Evolutionary conservation across 805 yeast genomes (phyloP).

Genomic region (Kodamaea lidongshanica): DNA sequence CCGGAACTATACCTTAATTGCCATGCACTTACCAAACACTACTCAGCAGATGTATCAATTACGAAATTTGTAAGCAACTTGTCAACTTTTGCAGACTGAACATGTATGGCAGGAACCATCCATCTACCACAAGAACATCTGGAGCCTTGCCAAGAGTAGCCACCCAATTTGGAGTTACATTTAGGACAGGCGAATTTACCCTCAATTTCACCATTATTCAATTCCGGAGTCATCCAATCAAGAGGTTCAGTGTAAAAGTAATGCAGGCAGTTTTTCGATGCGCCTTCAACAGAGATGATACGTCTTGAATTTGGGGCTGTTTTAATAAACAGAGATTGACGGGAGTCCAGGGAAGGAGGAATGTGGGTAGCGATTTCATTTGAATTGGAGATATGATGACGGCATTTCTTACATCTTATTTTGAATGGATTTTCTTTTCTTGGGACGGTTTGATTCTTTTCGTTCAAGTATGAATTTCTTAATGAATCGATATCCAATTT

Average conservation of each 20-base stretch:
- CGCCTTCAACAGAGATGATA: slow-evolving; percentile 52
- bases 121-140: slow-evolving; percentile 93
- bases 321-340: slow-evolving; percentile 60
- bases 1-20: too few relatives aligned
- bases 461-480: slow-evolving; percentile 14
- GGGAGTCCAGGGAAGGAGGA: slow-evolving; percentile 59
- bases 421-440: slow-evolving; percentile 15
- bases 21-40: too few relatives aligned
- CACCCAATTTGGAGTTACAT: slow-evolving; percentile 82
- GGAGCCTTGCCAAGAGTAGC: slow-evolving; percentile 90
- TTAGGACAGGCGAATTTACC: slow-evolving; percentile 84
- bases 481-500: slow-evolving; percentile 34
- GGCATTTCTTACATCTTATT: slow-evolving; percentile 77
- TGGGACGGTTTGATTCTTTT: slow-evolving; percentile 3
- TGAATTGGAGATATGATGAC: slow-evolving; percentile 61
- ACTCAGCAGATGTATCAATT: too few relatives aligned
- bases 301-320: slow-evolving; percentile 57
- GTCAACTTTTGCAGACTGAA: slow-evolving; percentile 79
- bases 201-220: slow-evolving; percentile 69
- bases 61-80: slow-evolving; percentile 5
- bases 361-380: slow-evolving; percentile 57
- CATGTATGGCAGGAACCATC: slow-evolving; percentile 87
- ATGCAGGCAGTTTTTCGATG: slow-evolving; percentile 67
- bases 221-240: slow-evolving; percentile 83
- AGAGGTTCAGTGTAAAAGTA: slow-evolving; percentile 76